These are phyloP conservation scores for Hypoxylon perforatum DNA, from an alignment of 495 filamentous ascomycete species.

Conservation along the genomic window DNA sequence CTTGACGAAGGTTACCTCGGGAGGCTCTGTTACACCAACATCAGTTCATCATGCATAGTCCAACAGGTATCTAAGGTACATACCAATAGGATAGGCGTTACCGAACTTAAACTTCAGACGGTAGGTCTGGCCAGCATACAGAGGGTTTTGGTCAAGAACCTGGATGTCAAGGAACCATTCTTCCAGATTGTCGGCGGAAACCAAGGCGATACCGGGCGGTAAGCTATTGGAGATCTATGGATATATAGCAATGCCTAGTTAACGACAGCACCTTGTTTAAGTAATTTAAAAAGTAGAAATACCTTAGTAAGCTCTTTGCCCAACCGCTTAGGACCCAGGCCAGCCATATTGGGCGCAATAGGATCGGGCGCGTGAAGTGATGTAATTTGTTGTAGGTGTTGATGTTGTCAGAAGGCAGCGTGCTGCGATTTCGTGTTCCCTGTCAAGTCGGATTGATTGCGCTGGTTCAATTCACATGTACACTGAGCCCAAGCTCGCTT, in stretches of 20 bases:
- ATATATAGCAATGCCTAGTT: not conserved
- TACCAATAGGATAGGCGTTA: constrained; percentile 90
- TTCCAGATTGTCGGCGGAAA: constrained; percentile 81
- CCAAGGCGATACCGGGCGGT: constrained; percentile 80
- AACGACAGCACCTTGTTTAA: not conserved
- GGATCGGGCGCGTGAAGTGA: constrained; percentile 1
- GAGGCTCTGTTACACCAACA: constrained; percentile 70
- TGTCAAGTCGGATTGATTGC: not conserved
- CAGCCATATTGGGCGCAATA: constrained; percentile 48
- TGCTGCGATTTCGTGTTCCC: constrained; percentile 4
- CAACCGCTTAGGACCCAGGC: constrained; percentile 61
- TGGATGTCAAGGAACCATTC: constrained; percentile 95
- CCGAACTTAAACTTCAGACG: constrained; percentile 88
- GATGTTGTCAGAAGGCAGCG: not conserved
- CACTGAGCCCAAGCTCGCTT: constrained; percentile 3
- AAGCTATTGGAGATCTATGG: constrained; percentile 64
- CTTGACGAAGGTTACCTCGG: constrained; percentile 88
- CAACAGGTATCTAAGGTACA: not conserved
- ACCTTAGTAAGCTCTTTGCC: constrained; percentile 66
- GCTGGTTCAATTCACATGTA: constrained; percentile 5
- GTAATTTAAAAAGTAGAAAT: constrained; percentile 10
- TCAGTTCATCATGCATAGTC: constrained; percentile 28
- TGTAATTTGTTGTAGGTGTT: constrained; percentile 4
- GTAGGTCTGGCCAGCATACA: constrained; percentile 84
- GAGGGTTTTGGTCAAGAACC: constrained; percentile 89